Evolutionary conservation across 192 early-diverging fungal genomes (phyloP), one percentile per base, ranked within the genome.

Genomic region (Diversispora epigaea): DNA sequence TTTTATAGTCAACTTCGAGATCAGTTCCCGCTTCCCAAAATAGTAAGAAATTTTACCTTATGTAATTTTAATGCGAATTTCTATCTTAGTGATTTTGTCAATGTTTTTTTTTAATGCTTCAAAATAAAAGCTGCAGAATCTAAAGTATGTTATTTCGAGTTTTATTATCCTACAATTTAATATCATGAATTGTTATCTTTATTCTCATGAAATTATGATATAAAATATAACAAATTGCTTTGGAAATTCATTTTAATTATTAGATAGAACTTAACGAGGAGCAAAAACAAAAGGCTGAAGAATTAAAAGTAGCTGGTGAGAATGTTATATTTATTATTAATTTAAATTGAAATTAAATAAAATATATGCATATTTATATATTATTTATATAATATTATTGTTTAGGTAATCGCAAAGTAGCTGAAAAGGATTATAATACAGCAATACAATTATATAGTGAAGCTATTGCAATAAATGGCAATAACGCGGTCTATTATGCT

Each of bases 401-500:
- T 43, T 66, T 11, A 85, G 87, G 87, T 52, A 99, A 99, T 84
- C 87, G 89, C 72, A 86, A 91, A 71, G 91, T 99, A 54, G 87
- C 87, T 45, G 88, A 90, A 50, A 93, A 91, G 79, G 87, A 98
- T 52, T 98, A 91, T 73, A 79, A 85, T 15, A 89, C 91, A 77
- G 96, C 98, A 65, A 93, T 98, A 72, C 84, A 84, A 45, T 83
- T 93, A 14, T 99, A 99, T 86, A 90, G 92, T 50, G 87, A 94
- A 79, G 98, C 98, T 56, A 98, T 99, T 76, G 90, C 81, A 49
- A 81, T 96, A 22, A 91, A 96, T 76, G 68, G 77, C 12, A 85
- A 85, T 69, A 95, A 95, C 76, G 94, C 96, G 32, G 93, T 99
- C n/a, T 99, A 94, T 86, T 98, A 92, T 77, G 91, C 93, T 15